Base-by-base conservation (phyloP, 164 flowering plant species). In the Vitis amurensis region DNA sequence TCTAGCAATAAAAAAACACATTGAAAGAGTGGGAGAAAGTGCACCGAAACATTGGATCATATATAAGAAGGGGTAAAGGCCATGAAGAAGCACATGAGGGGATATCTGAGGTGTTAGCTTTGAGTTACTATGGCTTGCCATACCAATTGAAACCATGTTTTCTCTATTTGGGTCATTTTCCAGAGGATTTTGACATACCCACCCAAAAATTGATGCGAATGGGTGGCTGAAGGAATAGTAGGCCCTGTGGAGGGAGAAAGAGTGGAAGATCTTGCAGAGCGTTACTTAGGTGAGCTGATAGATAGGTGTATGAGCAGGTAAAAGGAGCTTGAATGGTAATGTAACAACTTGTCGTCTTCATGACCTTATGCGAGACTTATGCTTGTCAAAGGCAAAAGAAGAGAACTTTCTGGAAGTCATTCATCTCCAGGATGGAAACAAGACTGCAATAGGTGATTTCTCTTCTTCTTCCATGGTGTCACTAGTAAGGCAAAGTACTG, bases 181-280 rank as follows among this genome's bases (percentile, higher is more conserved):
- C 79, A 1, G 81, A 77, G 27, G 78, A 73, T 48, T 60, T 2
- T 23, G 66, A 71, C 11, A 70, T 83, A 59, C 49, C 63, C 1
- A 30, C 44, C 0, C 66, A 17, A 13, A 64, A 62, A 14, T 27
- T 81, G 51, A 64, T 75, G 13, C 50, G 52, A 4, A 8, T 73
- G 16, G 84, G 64, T 73, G 14, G 82, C 84, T 1, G 80, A 81
- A 71, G 84, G 83, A 11, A 31, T 81, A 47, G 63, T 79, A 6
- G 31, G 65, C 27, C 2, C 9, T 9, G 60, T 52, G n/a, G 52
- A 9, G 31, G 61, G n/a, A 7, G 68, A 23, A 53, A 57, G 71
- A 27, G 4, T 77, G 23, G 23, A 19, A 19, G 23, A 19, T 19
- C 1, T 19, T 1, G 23, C 23, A 19, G 23, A 19, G 23, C 1